phyloP scores from a whole-genome alignment of 768 basidiomycete species.

The Inosperma sp. region DNA sequence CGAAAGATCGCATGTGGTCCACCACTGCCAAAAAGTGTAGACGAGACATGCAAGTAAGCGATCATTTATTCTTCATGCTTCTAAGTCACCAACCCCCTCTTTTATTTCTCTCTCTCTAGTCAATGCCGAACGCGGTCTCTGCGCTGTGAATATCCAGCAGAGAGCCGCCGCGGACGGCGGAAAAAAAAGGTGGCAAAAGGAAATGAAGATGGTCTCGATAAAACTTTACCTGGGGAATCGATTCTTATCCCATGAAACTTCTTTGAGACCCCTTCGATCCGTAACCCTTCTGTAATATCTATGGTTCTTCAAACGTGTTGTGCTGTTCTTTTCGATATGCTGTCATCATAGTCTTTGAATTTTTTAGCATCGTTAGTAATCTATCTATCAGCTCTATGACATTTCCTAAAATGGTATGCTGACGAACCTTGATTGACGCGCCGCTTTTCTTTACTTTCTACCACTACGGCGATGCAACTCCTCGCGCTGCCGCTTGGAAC shows the following conservation, averaged over 20 bases:
- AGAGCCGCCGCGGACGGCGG: conserved; percentile 67
- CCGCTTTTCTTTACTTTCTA: no score
- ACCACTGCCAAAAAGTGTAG: conserved; percentile 46
- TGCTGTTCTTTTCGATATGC: not conserved
- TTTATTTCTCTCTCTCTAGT: conserved; percentile 38
- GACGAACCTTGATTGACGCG: no score
- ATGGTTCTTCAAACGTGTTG: not conserved
- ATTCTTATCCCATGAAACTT: conserved; percentile 7
- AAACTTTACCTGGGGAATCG: conserved; percentile 8
- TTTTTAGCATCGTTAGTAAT: no score
- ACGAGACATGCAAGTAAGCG: conserved; percentile 67
- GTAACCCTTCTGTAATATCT: not conserved
- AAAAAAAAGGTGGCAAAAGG: conserved; percentile 36
- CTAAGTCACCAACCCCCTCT: not conserved
- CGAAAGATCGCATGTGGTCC: conserved; percentile 69
- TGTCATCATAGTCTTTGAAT: not conserved
- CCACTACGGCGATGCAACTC: no score
- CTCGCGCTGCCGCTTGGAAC: no score
- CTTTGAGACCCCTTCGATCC: conserved; percentile 1
- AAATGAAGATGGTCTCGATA: conserved; percentile 6
- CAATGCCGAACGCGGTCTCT: conserved; percentile 70
- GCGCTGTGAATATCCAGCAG: conserved; percentile 65
- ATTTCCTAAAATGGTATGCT: no score
- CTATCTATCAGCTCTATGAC: no score
- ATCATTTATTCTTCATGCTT: conserved; percentile 3